Conservation (phyloP, 176 grass and related monocot species). For the Lolium rigidum region DNA sequence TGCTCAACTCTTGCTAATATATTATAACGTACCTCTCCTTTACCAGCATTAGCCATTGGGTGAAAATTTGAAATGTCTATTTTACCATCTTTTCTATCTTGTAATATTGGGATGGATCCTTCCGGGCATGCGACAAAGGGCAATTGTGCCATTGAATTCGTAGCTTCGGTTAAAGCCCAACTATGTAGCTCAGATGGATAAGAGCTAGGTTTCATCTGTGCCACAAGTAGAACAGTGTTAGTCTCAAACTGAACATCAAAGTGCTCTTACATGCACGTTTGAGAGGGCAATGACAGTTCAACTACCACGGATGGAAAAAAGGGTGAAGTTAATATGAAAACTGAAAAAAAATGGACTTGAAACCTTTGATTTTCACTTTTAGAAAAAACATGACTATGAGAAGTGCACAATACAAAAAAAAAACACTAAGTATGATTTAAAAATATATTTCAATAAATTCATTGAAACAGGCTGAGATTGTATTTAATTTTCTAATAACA, state of each 20-base stretch:
- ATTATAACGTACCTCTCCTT: neutral
- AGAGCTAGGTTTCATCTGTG: conserved; percentile 6
- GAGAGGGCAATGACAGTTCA: neutral
- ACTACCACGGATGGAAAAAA: neutral
- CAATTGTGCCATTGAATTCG: neutral
- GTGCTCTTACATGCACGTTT: neutral
- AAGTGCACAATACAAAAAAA: neutral
- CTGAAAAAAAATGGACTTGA: neutral
- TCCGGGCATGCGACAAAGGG: neutral
- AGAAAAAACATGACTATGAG: neutral
- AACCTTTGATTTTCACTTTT: neutral
- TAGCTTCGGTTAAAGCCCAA: neutral
- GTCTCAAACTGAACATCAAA: neutral
- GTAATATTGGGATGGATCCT: neutral
- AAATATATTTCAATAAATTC: neutral
- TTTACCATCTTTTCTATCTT: neutral
- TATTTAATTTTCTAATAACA: neutral
- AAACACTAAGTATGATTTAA: neutral
- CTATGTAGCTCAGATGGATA: neutral
- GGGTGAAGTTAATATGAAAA: neutral
- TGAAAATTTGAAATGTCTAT: neutral
- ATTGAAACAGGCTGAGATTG: neutral
- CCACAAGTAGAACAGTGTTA: neutral
- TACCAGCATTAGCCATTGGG: neutral
- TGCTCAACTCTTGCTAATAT: neutral